Evolutionary conservation across 306 rosid genomes (phyloP), one percentile per base, ranked within the genome.

Genomic region (Echinosophora koreensis): DNA sequence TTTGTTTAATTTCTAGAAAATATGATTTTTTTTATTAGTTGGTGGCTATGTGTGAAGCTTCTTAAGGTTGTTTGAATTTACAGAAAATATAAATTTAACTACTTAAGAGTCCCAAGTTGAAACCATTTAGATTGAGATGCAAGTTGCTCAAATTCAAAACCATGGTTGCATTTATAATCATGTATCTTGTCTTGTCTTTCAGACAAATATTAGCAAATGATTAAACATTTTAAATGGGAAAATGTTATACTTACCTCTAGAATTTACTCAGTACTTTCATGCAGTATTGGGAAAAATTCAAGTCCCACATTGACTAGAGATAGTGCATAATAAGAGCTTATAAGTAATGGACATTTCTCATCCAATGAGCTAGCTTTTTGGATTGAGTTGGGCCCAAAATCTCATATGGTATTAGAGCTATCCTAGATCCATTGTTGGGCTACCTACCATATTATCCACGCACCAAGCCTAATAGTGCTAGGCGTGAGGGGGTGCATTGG

Each of bases 71-170:
- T 17, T 55, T 27, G 6, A 22, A 22, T 46, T 49, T 49, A 6
- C 18, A 66, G 17, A 68, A 11, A 47, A 49, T 6, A 38, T 2
- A 16, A 46, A 18, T 8, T 46, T 27, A 67, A 66, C 50, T 52
- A 34, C 54, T 64, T 64, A 44, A 18, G 14, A 27, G 67, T 73
- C 51, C 56, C 52, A 18, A 37, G 34, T 38, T 65, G 73, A 51
- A 63, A 18, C 49, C 15, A 34, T 62, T 49, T 10, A 74, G 16
- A 13, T 35, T 34, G 15, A 63, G 54, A 62, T 62, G 51, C 42
- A 50, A 35, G 52, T 74, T 61, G 14, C 3, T 8, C 27, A 34
- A 46, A 49, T 35, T 50, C 8, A 41, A 27, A 30, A 17, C 58
- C 58, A 1, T 50, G 54, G 39, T 63, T 63, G 30, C 54, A 8